A percentile compares a stretch with the other conserved stretches of the same genome.
phyloP scores from a whole-genome alignment of 2,329 filamentous ascomycete genomes.

The Ophiostoma angusticollis region DNA sequence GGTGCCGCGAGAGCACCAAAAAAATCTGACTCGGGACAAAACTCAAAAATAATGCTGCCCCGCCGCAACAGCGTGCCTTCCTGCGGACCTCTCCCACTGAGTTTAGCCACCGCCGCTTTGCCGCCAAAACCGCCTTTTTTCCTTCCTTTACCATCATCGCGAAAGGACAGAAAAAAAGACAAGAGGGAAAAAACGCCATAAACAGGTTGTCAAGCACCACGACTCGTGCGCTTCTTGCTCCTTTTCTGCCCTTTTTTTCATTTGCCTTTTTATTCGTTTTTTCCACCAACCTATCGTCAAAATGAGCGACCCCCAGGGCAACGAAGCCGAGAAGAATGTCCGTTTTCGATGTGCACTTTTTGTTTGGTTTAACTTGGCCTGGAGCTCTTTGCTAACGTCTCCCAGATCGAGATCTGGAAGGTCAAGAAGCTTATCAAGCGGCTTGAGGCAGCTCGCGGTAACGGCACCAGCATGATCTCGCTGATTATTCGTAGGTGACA shows the following conservation, averaged over 20 bases:
- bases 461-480: conserved; percentile 99
- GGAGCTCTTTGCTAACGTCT: conserved; percentile 2
- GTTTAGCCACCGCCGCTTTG: too few relatives aligned
- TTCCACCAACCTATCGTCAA: conserved; percentile 24
- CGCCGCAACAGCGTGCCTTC: too few relatives aligned
- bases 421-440: conserved; percentile 99
- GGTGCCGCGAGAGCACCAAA: too few relatives aligned
- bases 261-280: neutral
- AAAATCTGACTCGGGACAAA: too few relatives aligned
- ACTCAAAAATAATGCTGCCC: too few relatives aligned
- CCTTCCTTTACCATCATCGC: neutral
- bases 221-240: neutral
- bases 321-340: conserved; percentile 95
- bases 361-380: conserved; percentile 2
- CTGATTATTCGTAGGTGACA: conserved; percentile 78
- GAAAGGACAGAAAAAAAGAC: neutral
- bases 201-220: neutral
- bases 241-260: neutral
- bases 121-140: neutral
- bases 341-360: conserved; percentile 19
- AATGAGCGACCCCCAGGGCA: conserved; percentile 78
- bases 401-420: conserved; percentile 74
- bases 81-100: too few relatives aligned
- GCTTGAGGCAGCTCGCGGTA: conserved; percentile 90
- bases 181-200: neutral